Conservation (phyloP, 192 early-diverging fungal genomes). For the Mortierella alpina region DNA sequence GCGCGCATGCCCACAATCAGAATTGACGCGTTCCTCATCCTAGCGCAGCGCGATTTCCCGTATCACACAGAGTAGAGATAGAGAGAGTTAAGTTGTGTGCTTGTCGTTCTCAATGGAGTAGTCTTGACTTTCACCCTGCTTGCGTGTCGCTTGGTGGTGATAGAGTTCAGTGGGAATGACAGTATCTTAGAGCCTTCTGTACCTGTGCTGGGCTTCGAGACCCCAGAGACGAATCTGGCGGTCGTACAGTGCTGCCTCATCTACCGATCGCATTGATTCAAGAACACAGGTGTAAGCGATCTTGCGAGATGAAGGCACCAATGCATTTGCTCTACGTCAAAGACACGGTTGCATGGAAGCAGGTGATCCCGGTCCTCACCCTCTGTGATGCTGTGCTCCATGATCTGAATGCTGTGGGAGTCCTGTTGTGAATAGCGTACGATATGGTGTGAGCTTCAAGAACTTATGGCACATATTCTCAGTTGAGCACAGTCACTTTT, state of each 20-base stretch:
- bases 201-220: conserved; percentile 89
- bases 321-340: background rate
- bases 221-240: conserved; percentile 98
- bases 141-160: no score
- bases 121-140: background rate
- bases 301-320: background rate
- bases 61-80: background rate
- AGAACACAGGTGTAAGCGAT: background rate
- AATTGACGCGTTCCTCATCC: conserved; percentile 84
- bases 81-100: background rate
- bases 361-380: conserved; percentile 2
- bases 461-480: background rate
- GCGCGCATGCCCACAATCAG: conserved; percentile 78
- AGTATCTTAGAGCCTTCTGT: background rate
- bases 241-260: conserved; percentile 95
- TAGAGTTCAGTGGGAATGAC: background rate
- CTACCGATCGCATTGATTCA: conserved; percentile 39
- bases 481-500: conserved; percentile 8
- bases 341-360: background rate
- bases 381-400: conserved; percentile 40
- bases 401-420: background rate
- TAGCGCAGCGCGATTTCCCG: conserved; percentile 43
- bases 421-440: background rate
- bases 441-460: background rate
- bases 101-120: background rate